Evolutionary conservation across 805 yeast species (phyloP).

Genomic region (Starmerella ratchasimensis): DNA sequence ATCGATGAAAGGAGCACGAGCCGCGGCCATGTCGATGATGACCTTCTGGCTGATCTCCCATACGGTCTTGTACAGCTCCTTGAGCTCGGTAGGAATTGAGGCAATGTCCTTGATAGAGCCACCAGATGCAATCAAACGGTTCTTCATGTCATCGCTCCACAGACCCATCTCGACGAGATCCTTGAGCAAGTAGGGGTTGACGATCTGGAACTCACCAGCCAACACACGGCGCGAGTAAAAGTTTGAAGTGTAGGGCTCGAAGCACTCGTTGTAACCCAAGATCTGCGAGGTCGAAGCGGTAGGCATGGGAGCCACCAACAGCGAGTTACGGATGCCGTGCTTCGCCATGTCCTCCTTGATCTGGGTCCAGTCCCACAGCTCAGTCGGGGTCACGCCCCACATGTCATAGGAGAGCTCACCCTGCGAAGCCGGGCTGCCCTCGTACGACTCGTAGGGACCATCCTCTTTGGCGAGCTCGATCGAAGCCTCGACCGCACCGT

Average conservation of each 20-base stretch:
- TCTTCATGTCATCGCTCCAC: constrained; percentile 72
- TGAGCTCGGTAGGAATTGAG: constrained; percentile 59
- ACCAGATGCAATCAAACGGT: constrained; percentile 55
- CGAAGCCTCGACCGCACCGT: constrained; percentile 81
- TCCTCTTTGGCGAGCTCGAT: constrained; percentile 56
- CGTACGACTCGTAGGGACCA: constrained; percentile 61
- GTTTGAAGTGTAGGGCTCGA: constrained; percentile 91
- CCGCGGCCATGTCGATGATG: constrained; percentile 78
- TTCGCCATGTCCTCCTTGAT: constrained; percentile 45
- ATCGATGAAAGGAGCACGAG: constrained; percentile 55
- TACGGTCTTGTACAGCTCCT: constrained; percentile 76
- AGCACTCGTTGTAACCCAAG: constrained; percentile 85
- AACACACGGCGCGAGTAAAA: constrained; percentile 80
- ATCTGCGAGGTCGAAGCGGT: constrained; percentile 97
- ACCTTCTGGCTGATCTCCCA: constrained; percentile 90
- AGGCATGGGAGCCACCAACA: constrained; percentile 78
- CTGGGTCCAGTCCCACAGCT: constrained; percentile 73
- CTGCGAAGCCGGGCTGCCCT: constrained; percentile 81
- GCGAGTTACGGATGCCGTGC: constrained; percentile 73
- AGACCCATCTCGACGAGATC: constrained; percentile 71
- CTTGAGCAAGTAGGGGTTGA: constrained; percentile 69
- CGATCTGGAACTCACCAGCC: constrained; percentile 89
- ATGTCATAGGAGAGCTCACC: constrained; percentile 77
- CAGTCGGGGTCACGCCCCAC: constrained; percentile 71
- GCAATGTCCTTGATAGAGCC: constrained; percentile 78